Percentiles rank a stretch among this genome's conserved stretches.
These are phyloP conservation scores for Chrysoporthe puriensis DNA, from an alignment of 2,329 filamentous ascomycete species.

Conservation along the genomic window DNA sequence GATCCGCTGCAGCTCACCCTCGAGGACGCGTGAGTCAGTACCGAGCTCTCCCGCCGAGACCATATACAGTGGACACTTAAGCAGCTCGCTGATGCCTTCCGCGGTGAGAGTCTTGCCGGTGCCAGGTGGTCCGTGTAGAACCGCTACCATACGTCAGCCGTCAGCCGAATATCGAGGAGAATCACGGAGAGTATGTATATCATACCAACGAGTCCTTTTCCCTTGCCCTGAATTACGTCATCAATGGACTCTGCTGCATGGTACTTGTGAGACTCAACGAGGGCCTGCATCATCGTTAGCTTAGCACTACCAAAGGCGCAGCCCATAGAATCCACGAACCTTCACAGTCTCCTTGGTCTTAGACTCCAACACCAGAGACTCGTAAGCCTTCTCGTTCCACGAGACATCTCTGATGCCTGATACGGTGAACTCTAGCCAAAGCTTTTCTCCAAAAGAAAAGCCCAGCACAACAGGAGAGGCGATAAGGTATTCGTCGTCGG, in stretches of 20 bases:
- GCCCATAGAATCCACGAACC: conserved; percentile 33
- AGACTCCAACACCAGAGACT: conserved; percentile 73
- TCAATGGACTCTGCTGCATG: conserved; percentile 81
- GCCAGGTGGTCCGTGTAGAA: conserved; percentile 83
- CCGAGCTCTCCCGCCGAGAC: conserved; percentile 82
- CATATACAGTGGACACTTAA: conserved; percentile 82
- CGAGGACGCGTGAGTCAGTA: conserved; percentile 73
- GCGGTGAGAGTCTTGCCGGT: conserved; percentile 89
- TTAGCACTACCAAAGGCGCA: neutral
- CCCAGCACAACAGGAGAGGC: conserved; percentile 84
- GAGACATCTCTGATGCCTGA: conserved; percentile 78
- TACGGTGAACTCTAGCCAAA: conserved; percentile 87
- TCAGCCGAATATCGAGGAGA: conserved; percentile 23
- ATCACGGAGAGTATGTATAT: conserved; percentile 20
- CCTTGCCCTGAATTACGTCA: conserved; percentile 82
- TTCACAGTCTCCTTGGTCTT: conserved; percentile 71
- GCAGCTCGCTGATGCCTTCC: conserved; percentile 81
- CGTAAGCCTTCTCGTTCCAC: conserved; percentile 84
- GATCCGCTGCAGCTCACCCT: conserved; percentile 79
- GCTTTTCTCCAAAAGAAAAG: conserved; percentile 85
- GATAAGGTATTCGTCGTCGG: conserved; percentile 81
- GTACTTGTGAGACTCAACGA: conserved; percentile 84
- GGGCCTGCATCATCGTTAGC: conserved; percentile 50
- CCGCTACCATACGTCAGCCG: conserved; percentile 45
- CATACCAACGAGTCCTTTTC: conserved; percentile 75